Conservation (phyloP, 495 filamentous ascomycete species). For the Trichoderma virens region DNA sequence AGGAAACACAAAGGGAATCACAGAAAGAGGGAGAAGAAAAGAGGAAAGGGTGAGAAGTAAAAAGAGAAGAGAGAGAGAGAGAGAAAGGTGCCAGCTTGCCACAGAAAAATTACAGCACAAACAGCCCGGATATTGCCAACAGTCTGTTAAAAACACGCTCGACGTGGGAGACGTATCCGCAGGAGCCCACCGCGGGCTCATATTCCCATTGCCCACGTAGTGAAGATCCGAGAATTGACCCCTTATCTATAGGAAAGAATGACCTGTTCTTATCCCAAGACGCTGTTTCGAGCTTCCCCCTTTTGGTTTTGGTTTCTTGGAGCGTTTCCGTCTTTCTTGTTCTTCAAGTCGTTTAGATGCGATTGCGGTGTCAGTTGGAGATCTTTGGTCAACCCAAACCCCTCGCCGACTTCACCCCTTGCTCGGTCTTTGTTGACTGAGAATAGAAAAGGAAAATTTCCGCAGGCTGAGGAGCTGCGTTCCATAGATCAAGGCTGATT, state of each 20-base stretch:
- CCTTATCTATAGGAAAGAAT: not conserved
- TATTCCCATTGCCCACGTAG: not conserved
- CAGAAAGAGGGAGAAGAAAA: constrained; percentile 14
- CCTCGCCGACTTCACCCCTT: constrained; percentile 1
- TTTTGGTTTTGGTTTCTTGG: constrained; percentile 11
- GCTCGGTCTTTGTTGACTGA: not conserved
- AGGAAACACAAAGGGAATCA: constrained; percentile 25
- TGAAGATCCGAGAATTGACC: not conserved
- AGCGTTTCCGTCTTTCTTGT: not conserved
- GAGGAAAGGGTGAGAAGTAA: not conserved
- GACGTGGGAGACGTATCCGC: not conserved
- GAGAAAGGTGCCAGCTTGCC: constrained; percentile 11
- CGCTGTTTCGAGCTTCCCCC: constrained; percentile 8
- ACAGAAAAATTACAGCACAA: not conserved
- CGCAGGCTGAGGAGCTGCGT: constrained; percentile 2
- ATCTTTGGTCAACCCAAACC: not conserved
- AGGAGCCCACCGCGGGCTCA: not conserved
- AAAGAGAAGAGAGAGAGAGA: not conserved
- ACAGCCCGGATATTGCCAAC: constrained; percentile 2
- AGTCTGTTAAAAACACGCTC: not conserved
- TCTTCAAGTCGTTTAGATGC: constrained; percentile 2
- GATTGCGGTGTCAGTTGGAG: not conserved
- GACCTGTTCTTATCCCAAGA: constrained; percentile 16
- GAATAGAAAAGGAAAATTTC: not conserved
- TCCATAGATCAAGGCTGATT: constrained; percentile 12